Evolutionary conservation across 495 filamentous ascomycete genomes (phyloP).

Genomic region (Haplographium delicatum): DNA sequence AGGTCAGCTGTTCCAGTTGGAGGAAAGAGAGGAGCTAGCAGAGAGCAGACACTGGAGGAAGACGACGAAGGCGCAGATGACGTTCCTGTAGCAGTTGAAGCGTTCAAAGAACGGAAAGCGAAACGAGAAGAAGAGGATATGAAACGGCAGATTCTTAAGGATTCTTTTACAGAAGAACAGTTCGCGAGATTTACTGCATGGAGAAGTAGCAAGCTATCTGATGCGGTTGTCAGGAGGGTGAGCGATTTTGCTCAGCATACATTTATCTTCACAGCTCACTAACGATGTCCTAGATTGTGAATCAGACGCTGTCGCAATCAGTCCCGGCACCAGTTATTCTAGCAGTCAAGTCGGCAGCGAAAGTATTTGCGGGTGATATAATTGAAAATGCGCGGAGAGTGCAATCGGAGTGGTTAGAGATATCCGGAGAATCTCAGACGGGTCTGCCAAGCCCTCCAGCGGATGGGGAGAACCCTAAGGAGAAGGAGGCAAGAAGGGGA

Average conservation of each 20-base stretch:
- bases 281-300: constrained; percentile 54
- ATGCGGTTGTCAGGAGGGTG: constrained; percentile 46
- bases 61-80: constrained; percentile 64
- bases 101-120: constrained; percentile 57
- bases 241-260: constrained; percentile 7
- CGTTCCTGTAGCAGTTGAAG: constrained; percentile 55
- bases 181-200: constrained; percentile 68
- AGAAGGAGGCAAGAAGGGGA: constrained; percentile 44
- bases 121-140: constrained; percentile 66
- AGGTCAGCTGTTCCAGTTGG: constrained; percentile 42
- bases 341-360: constrained; percentile 74
- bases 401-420: constrained; percentile 69
- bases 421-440: constrained; percentile 30
- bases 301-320: constrained; percentile 84
- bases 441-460: constrained; percentile 28
- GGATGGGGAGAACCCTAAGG: constrained; percentile 21
- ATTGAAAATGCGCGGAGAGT: constrained; percentile 75
- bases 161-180: constrained; percentile 63
- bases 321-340: constrained; percentile 73
- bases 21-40: constrained; percentile 22
- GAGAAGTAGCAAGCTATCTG: constrained; percentile 60
- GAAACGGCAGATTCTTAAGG: constrained; percentile 54
- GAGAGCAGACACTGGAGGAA: constrained; percentile 36
- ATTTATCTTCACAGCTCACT: not conserved
- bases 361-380: constrained; percentile 78